Conservation (phyloP, 2,329 filamentous ascomycete genomes). For the Aspergillus oerlinghausenensis region DNA sequence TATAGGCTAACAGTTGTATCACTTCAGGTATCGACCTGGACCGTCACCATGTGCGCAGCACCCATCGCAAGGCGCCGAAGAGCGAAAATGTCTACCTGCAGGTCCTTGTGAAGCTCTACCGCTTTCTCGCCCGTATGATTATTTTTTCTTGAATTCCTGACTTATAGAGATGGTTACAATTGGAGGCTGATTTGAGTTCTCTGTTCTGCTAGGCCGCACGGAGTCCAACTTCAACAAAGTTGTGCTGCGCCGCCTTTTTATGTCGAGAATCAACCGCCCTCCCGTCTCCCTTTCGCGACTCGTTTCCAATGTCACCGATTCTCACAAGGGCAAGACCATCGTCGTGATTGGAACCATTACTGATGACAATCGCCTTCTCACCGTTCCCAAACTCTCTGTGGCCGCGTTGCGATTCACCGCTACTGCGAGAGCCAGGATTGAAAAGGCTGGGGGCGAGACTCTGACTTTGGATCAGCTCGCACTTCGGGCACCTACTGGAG, state of each 20-base stretch:
- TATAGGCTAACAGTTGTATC: conserved; percentile 10
- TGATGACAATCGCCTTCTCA: conserved; percentile 91
- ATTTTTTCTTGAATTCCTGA: conserved; percentile 10
- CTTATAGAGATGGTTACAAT: conserved; percentile 1
- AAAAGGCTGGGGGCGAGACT: conserved; percentile 89
- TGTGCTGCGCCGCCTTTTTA: conserved; percentile 93
- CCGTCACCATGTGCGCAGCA: conserved; percentile 59
- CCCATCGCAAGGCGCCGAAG: conserved; percentile 91
- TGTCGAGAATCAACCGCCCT: conserved; percentile 97
- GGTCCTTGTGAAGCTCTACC: conserved; percentile 97
- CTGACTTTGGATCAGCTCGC: conserved; percentile 97
- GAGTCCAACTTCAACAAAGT: conserved; percentile 99
- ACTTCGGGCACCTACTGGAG: conserved; percentile 87
- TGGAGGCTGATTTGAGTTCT: conserved; percentile 15
- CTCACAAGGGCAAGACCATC: conserved; percentile 66
- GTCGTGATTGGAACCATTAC: conserved; percentile 94
- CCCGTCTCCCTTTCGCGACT: conserved; percentile 94
- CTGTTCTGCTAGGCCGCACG: conserved; percentile 67
- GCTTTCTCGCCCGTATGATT: conserved; percentile 80
- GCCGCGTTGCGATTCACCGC: conserved; percentile 96
- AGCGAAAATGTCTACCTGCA: conserved; percentile 97
- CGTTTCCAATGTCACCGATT: conserved; percentile 60
- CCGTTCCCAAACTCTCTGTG: conserved; percentile 86
- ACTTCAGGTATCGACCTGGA: conserved; percentile 53
- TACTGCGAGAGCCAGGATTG: conserved; percentile 88